These are phyloP conservation scores for Apiospora rasikravindrae DNA, from an alignment of 2,329 filamentous ascomycete species.

Conservation along the genomic window DNA sequence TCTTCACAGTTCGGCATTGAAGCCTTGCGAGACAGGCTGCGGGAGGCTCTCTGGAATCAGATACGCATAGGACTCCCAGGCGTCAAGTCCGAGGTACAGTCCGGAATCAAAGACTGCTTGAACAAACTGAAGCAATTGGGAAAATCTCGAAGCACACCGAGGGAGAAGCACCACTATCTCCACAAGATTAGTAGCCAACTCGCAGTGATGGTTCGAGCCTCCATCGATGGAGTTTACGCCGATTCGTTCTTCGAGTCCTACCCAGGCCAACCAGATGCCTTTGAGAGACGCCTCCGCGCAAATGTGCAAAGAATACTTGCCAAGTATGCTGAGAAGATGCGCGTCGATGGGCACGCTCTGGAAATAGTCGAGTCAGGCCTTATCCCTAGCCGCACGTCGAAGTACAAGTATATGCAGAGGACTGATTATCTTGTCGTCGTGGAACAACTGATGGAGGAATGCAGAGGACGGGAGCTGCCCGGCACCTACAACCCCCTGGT, in stretches of 20 bases:
- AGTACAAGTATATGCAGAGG: constrained; percentile 22
- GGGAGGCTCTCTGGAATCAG: constrained; percentile 43
- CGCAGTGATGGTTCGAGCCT: constrained; percentile 43
- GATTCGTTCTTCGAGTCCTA: constrained; percentile 47
- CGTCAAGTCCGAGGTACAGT: constrained; percentile 40
- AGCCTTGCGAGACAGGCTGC: constrained; percentile 45
- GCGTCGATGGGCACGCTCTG: constrained; percentile 30
- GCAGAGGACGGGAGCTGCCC: constrained; percentile 34
- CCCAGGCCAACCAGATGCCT: constrained; percentile 31
- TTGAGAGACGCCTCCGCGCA: constrained; percentile 32
- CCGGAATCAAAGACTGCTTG: constrained; percentile 37
- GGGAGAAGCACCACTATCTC: constrained; percentile 50
- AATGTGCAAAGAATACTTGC: constrained; percentile 32
- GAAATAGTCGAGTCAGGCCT: constrained; percentile 33
- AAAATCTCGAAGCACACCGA: constrained; percentile 42
- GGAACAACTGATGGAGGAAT: constrained; percentile 31
- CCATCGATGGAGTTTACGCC: constrained; percentile 50
- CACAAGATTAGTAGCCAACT: constrained; percentile 45
- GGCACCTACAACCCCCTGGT: constrained; percentile 36
- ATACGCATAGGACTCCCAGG: constrained; percentile 40
- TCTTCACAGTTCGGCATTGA: constrained; percentile 43
- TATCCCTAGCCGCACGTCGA: constrained; percentile 22
- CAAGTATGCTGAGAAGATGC: constrained; percentile 32
- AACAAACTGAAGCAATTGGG: constrained; percentile 47
- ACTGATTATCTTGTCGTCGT: constrained; percentile 26